phyloP scores from a whole-genome alignment of 2,329 filamentous ascomycete species.

The Penicillium sp. region DNA sequence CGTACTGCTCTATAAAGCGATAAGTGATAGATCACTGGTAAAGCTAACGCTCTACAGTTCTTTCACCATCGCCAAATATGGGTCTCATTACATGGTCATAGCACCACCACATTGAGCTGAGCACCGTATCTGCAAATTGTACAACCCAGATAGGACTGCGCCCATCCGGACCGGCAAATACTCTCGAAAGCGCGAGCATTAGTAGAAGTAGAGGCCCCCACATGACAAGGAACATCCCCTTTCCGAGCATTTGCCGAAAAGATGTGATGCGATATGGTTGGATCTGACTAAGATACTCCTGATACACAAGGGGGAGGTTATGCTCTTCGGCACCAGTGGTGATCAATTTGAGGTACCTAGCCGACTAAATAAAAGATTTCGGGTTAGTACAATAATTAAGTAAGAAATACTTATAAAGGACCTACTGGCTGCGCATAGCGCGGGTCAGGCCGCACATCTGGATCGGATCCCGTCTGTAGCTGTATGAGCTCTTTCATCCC shows the following conservation, averaged over 20 bases:
- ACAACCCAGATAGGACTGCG: constrained; percentile 71
- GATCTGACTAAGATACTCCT: constrained; percentile 71
- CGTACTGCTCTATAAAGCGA: background rate
- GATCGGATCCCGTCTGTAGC: constrained; percentile 21
- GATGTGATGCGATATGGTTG: constrained; percentile 74
- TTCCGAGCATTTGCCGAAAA: constrained; percentile 68
- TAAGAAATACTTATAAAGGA: too few species aligned
- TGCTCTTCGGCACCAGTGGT: constrained; percentile 79
- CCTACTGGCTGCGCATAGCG: constrained; percentile 72
- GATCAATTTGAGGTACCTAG: constrained; percentile 82
- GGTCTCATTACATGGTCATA: constrained; percentile 69
- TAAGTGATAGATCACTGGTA: background rate
- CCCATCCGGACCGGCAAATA: constrained; percentile 68
- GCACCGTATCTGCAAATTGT: constrained; percentile 56
- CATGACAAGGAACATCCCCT: constrained; percentile 62
- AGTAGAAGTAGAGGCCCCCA: constrained; percentile 66
- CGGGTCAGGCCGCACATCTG: constrained; percentile 65
- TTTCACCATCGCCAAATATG: constrained; percentile 86
- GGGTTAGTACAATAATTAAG: too few species aligned
- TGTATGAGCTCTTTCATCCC: constrained; percentile 32
- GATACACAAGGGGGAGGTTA: constrained; percentile 78
- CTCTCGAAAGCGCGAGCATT: constrained; percentile 50
- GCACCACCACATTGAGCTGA: constrained; percentile 64
- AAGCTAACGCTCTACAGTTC: constrained; percentile 47
- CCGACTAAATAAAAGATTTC: constrained; percentile 51